A percentile compares a stretch with the other conserved stretches of the same genome.
phyloP scores from a whole-genome alignment of 2,329 filamentous ascomycete genomes.

The Fusarium sp. region DNA sequence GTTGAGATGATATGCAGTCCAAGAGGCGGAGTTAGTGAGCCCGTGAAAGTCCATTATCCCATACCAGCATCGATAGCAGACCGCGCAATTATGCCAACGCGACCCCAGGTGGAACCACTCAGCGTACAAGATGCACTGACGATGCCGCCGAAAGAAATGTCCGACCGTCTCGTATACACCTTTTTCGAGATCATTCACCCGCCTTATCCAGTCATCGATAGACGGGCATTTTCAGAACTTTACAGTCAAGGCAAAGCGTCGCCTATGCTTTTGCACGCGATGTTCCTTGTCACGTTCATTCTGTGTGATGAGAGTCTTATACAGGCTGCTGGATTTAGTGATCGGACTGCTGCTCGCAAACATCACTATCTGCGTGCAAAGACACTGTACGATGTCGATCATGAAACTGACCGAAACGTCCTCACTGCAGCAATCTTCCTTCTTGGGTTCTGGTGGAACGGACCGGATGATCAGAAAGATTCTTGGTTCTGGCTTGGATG shows the following conservation, averaged over 20 bases:
- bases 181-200: constrained; percentile 33
- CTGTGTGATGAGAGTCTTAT: constrained; percentile 20
- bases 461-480: constrained; percentile 37
- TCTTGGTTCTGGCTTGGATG: constrained; percentile 38
- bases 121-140: constrained; percentile 19
- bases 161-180: constrained; percentile 6
- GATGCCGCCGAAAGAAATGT: constrained; percentile 11
- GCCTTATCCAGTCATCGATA: constrained; percentile 23
- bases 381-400: constrained; percentile 26
- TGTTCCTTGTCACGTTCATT: constrained; percentile 26
- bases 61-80: constrained; percentile 34
- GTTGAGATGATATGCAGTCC: constrained; percentile 35
- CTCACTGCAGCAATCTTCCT: constrained; percentile 22
- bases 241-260: constrained; percentile 17
- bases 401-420: constrained; percentile 18
- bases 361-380: constrained; percentile 34
- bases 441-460: constrained; percentile 38
- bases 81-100: constrained; percentile 2
- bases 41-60: constrained; percentile 37
- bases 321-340: constrained; percentile 18
- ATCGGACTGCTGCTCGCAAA: constrained; percentile 29
- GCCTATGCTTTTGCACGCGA: constrained; percentile 9
- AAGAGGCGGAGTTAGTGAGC: constrained; percentile 26
- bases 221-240: neutral
- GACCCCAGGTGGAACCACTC: constrained; percentile 5